Evolutionary conservation across 2,329 filamentous ascomycete genomes (phyloP).

Genomic region (Helminthosporium solani): DNA sequence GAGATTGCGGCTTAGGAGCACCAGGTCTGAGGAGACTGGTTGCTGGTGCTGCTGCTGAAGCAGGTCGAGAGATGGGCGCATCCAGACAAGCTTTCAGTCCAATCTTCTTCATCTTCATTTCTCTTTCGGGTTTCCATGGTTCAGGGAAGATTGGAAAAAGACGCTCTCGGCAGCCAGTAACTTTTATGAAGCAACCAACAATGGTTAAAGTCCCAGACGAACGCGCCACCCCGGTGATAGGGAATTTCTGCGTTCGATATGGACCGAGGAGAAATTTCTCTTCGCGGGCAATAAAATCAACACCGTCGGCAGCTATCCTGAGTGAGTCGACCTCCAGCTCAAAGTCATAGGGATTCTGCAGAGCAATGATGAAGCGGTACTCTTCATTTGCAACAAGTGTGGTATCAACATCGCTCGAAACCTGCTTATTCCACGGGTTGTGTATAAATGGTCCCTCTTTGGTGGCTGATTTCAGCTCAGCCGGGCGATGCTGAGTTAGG

Average conservation of each 20-base stretch:
- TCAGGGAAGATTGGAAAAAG: slow-evolving; percentile 80
- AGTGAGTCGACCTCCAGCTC: slow-evolving; percentile 87
- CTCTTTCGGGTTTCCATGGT: slow-evolving; percentile 69
- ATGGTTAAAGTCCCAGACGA: slow-evolving; percentile 69
- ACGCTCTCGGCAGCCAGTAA: slow-evolving; percentile 78
- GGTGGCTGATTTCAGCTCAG: slow-evolving; percentile 36
- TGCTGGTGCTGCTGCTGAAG: slow-evolving; percentile 31
- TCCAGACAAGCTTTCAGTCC: slow-evolving; percentile 54
- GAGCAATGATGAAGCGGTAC: slow-evolving; percentile 74
- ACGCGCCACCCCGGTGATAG: slow-evolving; percentile 67
- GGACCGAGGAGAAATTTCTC: slow-evolving; percentile 72
- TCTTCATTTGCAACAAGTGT: slow-evolving; percentile 77
- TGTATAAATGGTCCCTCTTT: slow-evolving; percentile 82
- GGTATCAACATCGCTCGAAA: slow-evolving; percentile 59
- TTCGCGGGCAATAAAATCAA: slow-evolving; percentile 66
- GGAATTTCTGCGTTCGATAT: slow-evolving; percentile 77
- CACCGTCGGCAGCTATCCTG: slow-evolving; percentile 70
- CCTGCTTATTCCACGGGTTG: slow-evolving; percentile 79
- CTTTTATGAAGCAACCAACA: slow-evolving; percentile 74
- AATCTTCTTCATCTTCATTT: slow-evolving; percentile 74
- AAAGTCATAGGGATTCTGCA: slow-evolving; percentile 94
- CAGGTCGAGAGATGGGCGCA: slow-evolving; percentile 52
- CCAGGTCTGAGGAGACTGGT: slow-evolving; percentile 18
- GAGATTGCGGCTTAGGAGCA: slow-evolving; percentile 41
- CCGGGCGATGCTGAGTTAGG: slow-evolving; percentile 36